These are phyloP conservation scores for Mallotus nudiflorus DNA, from an alignment of 345 rosid genomes.

Conservation along the genomic window DNA sequence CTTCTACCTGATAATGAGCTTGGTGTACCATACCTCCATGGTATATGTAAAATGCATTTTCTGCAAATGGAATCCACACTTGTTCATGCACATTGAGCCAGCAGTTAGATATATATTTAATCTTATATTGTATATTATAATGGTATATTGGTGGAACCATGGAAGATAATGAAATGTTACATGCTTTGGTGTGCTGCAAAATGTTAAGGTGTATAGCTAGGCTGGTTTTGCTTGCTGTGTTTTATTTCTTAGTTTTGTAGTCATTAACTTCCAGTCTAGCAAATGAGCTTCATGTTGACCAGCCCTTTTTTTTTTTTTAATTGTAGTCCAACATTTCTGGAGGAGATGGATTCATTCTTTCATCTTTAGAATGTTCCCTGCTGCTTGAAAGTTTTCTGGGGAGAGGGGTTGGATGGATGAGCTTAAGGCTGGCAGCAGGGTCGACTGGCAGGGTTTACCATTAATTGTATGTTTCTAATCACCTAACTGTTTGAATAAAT, in stretches of 20 bases:
- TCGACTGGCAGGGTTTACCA: conserved; percentile 18
- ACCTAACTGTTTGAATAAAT: conserved; percentile 12
- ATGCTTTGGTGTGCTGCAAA: background rate
- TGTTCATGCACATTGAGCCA: background rate
- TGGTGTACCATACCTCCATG: background rate
- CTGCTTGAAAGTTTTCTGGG: conserved; percentile 18
- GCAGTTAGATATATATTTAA: background rate
- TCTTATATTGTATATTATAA: background rate
- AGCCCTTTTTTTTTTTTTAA: background rate
- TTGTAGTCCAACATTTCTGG: conserved; percentile 23
- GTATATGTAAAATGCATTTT: background rate
- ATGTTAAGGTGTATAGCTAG: background rate
- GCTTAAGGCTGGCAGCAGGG: conserved; percentile 19
- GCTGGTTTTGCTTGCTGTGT: background rate
- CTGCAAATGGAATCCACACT: background rate
- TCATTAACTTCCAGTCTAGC: conserved; percentile 8
- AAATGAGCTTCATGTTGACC: conserved; percentile 12
- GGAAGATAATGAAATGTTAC: background rate
- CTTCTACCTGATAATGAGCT: background rate
- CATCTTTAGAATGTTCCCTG: conserved; percentile 8
- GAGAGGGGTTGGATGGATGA: conserved; percentile 4
- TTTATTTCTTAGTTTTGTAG: background rate
- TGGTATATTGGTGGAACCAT: background rate
- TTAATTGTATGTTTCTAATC: conserved; percentile 34
- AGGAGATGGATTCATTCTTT: conserved; percentile 15